phyloP scores from a whole-genome alignment of 2,329 filamentous ascomycete species.

The Nemania bipapillata region DNA sequence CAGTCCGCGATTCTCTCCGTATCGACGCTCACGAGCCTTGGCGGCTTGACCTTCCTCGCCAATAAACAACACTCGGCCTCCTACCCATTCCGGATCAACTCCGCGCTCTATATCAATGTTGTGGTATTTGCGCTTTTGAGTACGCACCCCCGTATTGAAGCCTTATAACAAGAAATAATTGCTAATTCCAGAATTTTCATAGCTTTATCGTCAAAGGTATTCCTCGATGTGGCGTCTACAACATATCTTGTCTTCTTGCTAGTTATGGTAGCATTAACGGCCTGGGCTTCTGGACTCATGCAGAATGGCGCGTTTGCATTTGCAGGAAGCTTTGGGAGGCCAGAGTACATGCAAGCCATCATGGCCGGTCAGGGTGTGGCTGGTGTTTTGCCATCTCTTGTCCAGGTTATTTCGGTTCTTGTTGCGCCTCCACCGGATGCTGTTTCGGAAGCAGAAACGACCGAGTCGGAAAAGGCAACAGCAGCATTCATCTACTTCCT shows the following conservation, averaged over 20 bases:
- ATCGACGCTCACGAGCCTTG: constrained; percentile 84
- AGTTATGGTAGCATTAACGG: constrained; percentile 80
- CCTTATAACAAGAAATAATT: neutral
- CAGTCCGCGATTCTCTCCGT: constrained; percentile 89
- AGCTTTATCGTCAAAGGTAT: constrained; percentile 79
- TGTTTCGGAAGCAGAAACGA: constrained; percentile 49
- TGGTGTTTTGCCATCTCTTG: constrained; percentile 83
- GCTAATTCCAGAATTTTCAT: neutral
- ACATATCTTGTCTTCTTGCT: constrained; percentile 85
- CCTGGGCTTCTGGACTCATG: constrained; percentile 82
- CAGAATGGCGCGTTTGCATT: constrained; percentile 97
- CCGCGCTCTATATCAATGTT: constrained; percentile 81
- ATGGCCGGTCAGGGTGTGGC: constrained; percentile 95
- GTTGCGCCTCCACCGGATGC: constrained; percentile 60
- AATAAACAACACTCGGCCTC: constrained; percentile 83
- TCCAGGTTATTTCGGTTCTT: constrained; percentile 86
- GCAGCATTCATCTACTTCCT: constrained; percentile 92
- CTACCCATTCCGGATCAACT: constrained; percentile 86
- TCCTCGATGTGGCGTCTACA: constrained; percentile 69
- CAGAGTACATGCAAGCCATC: constrained; percentile 93
- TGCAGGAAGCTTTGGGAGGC: constrained; percentile 82
- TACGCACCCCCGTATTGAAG: neutral
- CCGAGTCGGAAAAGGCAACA: constrained; percentile 57
- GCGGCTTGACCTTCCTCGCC: constrained; percentile 78
- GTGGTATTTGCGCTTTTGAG: constrained; percentile 76